Percentiles rank a stretch among this genome's conserved stretches.
These are phyloP conservation scores for Vitellaria paradoxa DNA, from an alignment of 179 eudicot genomes.

Conservation along the genomic window DNA sequence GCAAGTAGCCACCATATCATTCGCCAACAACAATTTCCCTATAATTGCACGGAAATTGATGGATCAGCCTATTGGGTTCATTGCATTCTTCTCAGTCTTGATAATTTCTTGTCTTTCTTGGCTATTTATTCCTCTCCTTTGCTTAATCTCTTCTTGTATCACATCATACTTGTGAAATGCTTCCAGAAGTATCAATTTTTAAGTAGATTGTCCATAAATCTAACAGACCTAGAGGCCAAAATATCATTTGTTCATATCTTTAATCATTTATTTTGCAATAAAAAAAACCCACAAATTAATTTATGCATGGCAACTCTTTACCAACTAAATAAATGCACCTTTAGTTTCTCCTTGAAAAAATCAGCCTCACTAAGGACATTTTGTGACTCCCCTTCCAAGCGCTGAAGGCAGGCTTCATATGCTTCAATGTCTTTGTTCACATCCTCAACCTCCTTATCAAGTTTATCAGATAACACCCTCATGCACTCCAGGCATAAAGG, in stretches of 20 bases:
- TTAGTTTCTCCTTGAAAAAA: constrained; percentile 83
- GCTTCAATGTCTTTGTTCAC: constrained; percentile 80
- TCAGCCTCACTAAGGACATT: constrained; percentile 84
- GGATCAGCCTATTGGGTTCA: too few relatives aligned
- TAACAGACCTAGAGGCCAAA: neutral
- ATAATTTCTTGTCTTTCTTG: too few relatives aligned
- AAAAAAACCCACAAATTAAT: neutral
- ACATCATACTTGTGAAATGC: neutral
- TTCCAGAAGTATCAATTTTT: neutral
- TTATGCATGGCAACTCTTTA: neutral
- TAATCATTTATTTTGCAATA: neutral
- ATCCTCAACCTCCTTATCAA: constrained; percentile 98
- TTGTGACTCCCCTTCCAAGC: constrained; percentile 73
- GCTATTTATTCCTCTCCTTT: too few relatives aligned
- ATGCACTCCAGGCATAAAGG: constrained; percentile 96
- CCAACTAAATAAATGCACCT: constrained; percentile 42
- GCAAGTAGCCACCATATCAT: neutral
- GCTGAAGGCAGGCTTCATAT: constrained; percentile 87
- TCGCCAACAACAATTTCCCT: neutral
- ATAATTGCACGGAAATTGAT: neutral
- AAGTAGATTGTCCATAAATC: neutral
- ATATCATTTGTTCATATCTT: neutral
- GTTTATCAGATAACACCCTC: constrained; percentile 91
- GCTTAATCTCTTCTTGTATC: too few relatives aligned
- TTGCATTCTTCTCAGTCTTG: too few relatives aligned